Percentiles rank a stretch among this genome's conserved stretches.
phyloP scores from a whole-genome alignment of 192 early-diverging fungal species.

The Coemansia sp. region DNA sequence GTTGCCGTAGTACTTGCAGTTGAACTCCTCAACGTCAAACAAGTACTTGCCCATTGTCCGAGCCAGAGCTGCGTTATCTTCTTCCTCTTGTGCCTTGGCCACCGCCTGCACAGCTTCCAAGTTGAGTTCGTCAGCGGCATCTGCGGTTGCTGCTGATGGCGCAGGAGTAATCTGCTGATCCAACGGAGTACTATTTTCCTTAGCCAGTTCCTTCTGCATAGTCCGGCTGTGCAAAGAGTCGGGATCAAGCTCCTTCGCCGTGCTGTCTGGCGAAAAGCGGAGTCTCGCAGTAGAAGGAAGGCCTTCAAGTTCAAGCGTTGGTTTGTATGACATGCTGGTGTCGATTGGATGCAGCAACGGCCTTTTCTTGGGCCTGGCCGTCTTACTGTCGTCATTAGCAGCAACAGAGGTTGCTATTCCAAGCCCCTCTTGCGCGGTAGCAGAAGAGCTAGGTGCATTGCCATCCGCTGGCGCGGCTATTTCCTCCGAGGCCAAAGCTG shows the following conservation, averaged over 20 bases:
- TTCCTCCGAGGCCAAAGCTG: neutral
- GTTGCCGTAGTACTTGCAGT: constrained; percentile 26
- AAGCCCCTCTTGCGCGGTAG: neutral
- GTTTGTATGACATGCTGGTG: neutral
- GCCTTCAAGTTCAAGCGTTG: neutral
- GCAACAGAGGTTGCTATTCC: neutral
- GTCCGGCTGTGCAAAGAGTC: neutral
- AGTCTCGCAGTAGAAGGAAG: constrained; percentile 7
- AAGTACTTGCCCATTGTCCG: constrained; percentile 51
- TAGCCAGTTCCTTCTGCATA: neutral
- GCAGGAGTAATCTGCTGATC: constrained; percentile 10
- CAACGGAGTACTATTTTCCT: neutral
- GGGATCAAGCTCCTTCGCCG: constrained; percentile 2
- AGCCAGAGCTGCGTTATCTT: constrained; percentile 39
- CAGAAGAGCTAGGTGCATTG: neutral
- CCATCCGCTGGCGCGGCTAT: neutral
- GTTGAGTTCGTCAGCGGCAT: constrained; percentile 7
- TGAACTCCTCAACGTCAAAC: constrained; percentile 47
- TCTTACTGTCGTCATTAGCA: neutral
- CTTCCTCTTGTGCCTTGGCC: constrained; percentile 15
- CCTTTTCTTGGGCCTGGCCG: neutral
- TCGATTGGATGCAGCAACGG: constrained; percentile 5
- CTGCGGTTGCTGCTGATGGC: constrained; percentile 6
- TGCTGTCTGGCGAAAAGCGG: constrained; percentile 36
- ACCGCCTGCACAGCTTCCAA: neutral